Conservation (phyloP, 1,139 yeast genomes). For the Saccharomycopsis crataegensis region DNA sequence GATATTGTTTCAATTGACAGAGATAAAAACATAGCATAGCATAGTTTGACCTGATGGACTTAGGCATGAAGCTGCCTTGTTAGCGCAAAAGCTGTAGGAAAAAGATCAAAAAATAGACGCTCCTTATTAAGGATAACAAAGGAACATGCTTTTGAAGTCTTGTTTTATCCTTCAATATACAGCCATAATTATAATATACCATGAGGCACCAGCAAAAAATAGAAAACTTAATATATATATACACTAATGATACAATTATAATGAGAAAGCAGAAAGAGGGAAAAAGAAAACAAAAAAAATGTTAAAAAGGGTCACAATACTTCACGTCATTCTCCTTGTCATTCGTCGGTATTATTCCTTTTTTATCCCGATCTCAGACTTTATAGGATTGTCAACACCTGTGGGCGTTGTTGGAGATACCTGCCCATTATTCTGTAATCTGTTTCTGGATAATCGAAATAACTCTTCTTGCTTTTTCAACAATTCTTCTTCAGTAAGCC, state of each 20-base stretch:
- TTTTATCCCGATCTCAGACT: background rate
- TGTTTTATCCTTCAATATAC: background rate
- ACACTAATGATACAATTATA: too few relatives aligned
- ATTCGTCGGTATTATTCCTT: too few relatives aligned
- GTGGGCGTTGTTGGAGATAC: constrained; percentile 1
- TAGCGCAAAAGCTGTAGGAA: too few relatives aligned
- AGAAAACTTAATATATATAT: too few relatives aligned
- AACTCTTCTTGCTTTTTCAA: constrained; percentile 88
- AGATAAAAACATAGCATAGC: too few relatives aligned
- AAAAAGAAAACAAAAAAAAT: background rate
- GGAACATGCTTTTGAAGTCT: background rate
- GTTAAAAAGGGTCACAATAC: background rate
- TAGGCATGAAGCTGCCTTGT: too few relatives aligned
- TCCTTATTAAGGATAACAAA: too few relatives aligned
- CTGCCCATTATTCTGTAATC: constrained; percentile 41
- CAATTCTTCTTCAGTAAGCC: constrained; percentile 85
- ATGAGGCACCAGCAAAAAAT: too few relatives aligned
- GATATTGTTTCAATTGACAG: too few relatives aligned
- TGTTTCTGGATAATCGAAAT: constrained; percentile 80
- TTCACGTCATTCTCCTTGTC: too few relatives aligned
- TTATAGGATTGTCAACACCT: background rate
- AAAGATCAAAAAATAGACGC: too few relatives aligned
- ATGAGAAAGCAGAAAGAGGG: background rate
- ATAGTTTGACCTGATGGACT: too few relatives aligned
- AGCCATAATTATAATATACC: background rate